Percentiles rank a stretch among this genome's conserved stretches.
Conservation (phyloP, 371 early-diverging fungal genomes). For the Rhizopus arrhizus region DNA sequence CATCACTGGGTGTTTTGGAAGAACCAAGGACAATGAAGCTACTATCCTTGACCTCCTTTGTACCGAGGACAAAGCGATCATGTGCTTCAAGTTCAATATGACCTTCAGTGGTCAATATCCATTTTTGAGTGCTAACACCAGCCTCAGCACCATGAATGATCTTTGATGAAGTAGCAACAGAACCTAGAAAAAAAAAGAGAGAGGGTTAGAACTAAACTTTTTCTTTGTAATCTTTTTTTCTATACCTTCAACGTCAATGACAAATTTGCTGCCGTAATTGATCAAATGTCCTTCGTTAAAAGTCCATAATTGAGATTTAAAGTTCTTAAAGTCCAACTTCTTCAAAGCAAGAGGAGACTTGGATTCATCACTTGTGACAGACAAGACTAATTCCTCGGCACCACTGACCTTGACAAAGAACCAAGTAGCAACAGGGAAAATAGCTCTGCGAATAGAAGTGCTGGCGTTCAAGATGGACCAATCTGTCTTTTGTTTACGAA, state of each 20-base stretch:
- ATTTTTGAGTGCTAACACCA: conserved; percentile 35
- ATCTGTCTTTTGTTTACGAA: conserved; percentile 29
- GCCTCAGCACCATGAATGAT: conserved; percentile 29
- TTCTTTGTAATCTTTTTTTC: background rate
- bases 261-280: conserved; percentile 54
- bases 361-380: conserved; percentile 21
- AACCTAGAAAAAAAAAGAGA: conserved; percentile 17
- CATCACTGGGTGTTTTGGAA: conserved; percentile 5
- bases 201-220: background rate
- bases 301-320: conserved; percentile 55
- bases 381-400: conserved; percentile 35
- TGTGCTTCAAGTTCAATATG: conserved; percentile 41
- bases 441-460: conserved; percentile 28
- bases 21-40: conserved; percentile 13
- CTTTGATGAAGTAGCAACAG: conserved; percentile 20
- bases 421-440: conserved; percentile 42
- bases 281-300: conserved; percentile 53
- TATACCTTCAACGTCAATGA: conserved; percentile 43
- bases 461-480: conserved; percentile 24
- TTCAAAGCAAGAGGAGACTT: conserved; percentile 28
- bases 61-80: conserved; percentile 30
- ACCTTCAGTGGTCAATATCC: conserved; percentile 46
- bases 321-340: conserved; percentile 35
- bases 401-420: conserved; percentile 47
- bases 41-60: conserved; percentile 21